phyloP scores from a whole-genome alignment of 208 protist species.

The Trypanosoma melophagium region DNA sequence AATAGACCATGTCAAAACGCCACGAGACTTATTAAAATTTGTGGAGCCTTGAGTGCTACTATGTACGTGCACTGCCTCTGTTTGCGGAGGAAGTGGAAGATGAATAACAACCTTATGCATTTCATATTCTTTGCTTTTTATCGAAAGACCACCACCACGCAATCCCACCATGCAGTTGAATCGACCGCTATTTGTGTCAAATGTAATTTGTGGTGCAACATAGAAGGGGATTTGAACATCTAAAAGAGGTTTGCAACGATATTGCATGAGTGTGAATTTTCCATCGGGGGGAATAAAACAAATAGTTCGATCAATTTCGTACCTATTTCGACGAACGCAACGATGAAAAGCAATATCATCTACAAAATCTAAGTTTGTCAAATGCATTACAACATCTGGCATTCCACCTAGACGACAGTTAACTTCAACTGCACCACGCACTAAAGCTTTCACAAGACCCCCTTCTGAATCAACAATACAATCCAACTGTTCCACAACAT shows the following conservation, averaged over 20 bases:
- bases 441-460: slow-evolving; percentile 45
- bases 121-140: slow-evolving; percentile 42
- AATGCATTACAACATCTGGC: slow-evolving; percentile 79
- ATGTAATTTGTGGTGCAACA: slow-evolving; percentile 86
- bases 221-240: slow-evolving; percentile 75
- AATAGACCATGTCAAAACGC: slow-evolving; percentile 77
- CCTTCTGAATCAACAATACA: slow-evolving; percentile 83
- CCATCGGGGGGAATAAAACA: slow-evolving; percentile 91
- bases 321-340: slow-evolving; percentile 76
- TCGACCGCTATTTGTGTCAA: slow-evolving; percentile 59
- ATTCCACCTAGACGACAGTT: slow-evolving; percentile 89
- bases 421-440: slow-evolving; percentile 76
- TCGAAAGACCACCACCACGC: slow-evolving; percentile 24
- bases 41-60: slow-evolving; percentile 71
- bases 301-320: slow-evolving; percentile 68
- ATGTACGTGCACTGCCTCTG: slow-evolving; percentile 54
- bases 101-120: slow-evolving; percentile 72
- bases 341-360: slow-evolving; percentile 87
- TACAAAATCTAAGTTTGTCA: slow-evolving; percentile 66
- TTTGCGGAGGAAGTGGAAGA: slow-evolving; percentile 64
- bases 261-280: slow-evolving; percentile 85
- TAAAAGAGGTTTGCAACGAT: slow-evolving; percentile 57
- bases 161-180: slow-evolving; percentile 89
- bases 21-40: slow-evolving; percentile 61
- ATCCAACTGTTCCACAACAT: slow-evolving; percentile 88